These are phyloP conservation scores for Fusarium camptoceras DNA, from an alignment of 2,329 filamentous ascomycete genomes.

Conservation along the genomic window DNA sequence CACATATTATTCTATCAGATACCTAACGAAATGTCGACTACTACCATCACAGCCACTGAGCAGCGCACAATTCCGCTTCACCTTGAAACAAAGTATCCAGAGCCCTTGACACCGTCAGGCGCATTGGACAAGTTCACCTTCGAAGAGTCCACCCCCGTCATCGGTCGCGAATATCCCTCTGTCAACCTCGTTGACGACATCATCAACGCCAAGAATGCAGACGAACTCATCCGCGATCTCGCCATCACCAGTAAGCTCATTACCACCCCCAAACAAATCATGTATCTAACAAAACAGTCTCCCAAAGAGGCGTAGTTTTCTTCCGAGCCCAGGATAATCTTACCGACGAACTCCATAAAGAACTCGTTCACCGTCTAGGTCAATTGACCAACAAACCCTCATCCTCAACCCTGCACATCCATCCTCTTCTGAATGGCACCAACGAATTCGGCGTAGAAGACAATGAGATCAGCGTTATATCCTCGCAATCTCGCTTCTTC, in stretches of 20 bases:
- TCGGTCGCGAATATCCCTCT: slow-evolving; percentile 65
- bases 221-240: slow-evolving; percentile 68
- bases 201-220: slow-evolving; percentile 61
- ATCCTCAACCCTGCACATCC: slow-evolving; percentile 69
- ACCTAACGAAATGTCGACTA: slow-evolving; percentile 6
- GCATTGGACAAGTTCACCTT: slow-evolving; percentile 45
- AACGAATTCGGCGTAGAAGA: slow-evolving; percentile 65
- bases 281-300: slow-evolving; percentile 57
- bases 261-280: rapidly evolving
- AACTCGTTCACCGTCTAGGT: slow-evolving; percentile 68
- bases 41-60: neutral
- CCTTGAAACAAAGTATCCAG: slow-evolving; percentile 3
- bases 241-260: slow-evolving; percentile 65
- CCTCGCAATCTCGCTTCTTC: slow-evolving; percentile 50
- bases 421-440: slow-evolving; percentile 66
- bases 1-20: too few species aligned
- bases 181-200: slow-evolving; percentile 62
- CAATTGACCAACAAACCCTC: slow-evolving; percentile 68
- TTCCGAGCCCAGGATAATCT: slow-evolving; percentile 70
- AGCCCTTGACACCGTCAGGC: slow-evolving; percentile 8
- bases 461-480: slow-evolving; percentile 70
- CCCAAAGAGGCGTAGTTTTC: slow-evolving; percentile 73
- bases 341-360: slow-evolving; percentile 69
- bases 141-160: slow-evolving; percentile 56
- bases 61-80: slow-evolving; percentile 15